Base-by-base conservation (phyloP, 2,329 filamentous ascomycete genomes). In the Coniosporium tulheliwenetii region DNA sequence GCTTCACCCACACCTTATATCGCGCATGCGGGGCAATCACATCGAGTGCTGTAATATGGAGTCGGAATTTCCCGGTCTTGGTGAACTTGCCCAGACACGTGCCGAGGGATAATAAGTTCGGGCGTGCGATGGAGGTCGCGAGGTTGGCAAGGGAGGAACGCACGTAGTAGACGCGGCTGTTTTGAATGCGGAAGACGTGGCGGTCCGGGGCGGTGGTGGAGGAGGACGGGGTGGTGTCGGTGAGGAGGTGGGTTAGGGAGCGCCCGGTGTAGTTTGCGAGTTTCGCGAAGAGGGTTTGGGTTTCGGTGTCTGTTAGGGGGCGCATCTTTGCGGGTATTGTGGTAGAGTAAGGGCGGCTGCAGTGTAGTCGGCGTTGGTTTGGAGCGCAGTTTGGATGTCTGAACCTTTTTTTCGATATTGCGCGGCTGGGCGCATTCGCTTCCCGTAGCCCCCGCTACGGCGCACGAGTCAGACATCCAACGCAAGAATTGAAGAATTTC, bases 1-100 rank as follows among this genome's bases (percentile, higher is more conserved):
- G 75, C 64, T 93, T 93, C 50, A 98, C 80, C 86, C 87, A 96
- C 51, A 96, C 79, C 75, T 96, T 96, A 66, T 94, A 93, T 44
- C 91, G 73, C 36, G 89, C 89, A 60, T 95, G 85, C 48, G 85
- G 81, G 43, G 87, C 83, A 49, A 98, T 81, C 47, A 95, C 75
- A 47, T 86, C 81, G 43, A 98, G 70, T n/a, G 75, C 83, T 1
- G 89, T 96, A 56, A 96, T 84, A 66, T 95, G 87, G 41, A 98
- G 70, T 40, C 89, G 71, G 67, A 98, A 96, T 62, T 96, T 95
- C 47, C 86, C 85, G 4, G 86, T 84, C 70, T 95, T 96, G 46
- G 87, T 95, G 67, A 95, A 93, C 60, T 95, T 94, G 54, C 86
- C 86, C 10, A 96, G 65, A 58, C 87, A 95, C 16, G 81, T 89